Conservation (phyloP, 139 green algal species). For the Chlorella sorokiniana region DNA sequence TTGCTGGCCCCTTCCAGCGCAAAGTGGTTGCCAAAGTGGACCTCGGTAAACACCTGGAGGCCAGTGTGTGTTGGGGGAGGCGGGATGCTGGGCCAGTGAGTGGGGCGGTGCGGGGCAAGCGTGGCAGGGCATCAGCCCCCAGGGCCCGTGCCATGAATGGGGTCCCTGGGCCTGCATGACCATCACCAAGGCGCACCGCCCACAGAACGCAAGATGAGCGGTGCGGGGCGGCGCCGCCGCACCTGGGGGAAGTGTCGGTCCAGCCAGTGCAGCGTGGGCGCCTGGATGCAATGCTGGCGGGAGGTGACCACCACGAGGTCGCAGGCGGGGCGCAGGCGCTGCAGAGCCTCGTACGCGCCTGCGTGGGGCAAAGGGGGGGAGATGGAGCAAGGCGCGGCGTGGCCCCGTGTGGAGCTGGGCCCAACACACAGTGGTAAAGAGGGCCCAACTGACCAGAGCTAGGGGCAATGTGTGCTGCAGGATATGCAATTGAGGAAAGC, state of each 20-base stretch:
- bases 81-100: background rate
- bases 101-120: background rate
- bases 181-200: too few relatives aligned
- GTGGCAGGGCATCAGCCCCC: background rate
- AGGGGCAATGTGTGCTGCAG: too few relatives aligned
- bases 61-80: background rate
- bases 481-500: too few relatives aligned
- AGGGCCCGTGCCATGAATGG: too few relatives aligned
- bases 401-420: too few relatives aligned
- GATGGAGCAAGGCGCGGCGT: background rate
- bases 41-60: conserved; percentile 51
- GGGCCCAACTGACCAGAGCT: too few relatives aligned
- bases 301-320: conserved; percentile 93
- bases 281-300: conserved; percentile 90
- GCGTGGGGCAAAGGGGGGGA: background rate
- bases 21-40: conserved; percentile 99
- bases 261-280: conserved; percentile 89
- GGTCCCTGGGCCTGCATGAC: background rate
- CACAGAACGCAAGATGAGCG: background rate
- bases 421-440: too few relatives aligned
- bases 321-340: conserved; percentile 55
- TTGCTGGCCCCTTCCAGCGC: conserved; percentile 74
- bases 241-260: conserved; percentile 78
- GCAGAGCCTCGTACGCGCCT: conserved; percentile 79
- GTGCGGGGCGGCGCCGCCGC: conserved; percentile 36